Evolutionary conservation across 257 asterid genomes (phyloP).

Genomic region (Penstemon newberryi): DNA sequence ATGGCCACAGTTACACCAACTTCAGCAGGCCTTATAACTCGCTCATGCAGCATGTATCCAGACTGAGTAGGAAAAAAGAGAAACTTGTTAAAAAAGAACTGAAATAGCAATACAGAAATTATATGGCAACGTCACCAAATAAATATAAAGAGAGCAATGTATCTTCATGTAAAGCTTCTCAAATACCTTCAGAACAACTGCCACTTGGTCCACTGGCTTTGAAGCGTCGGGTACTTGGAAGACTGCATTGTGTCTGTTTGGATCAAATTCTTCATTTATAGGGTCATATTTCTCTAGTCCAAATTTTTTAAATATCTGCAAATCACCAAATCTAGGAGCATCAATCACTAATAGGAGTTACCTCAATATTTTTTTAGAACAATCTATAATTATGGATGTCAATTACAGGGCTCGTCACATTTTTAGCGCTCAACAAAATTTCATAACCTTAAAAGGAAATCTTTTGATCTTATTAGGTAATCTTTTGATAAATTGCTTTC

Average conservation of each 20-base stretch:
- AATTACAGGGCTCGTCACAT: constrained; percentile 13
- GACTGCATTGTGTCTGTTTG: constrained; percentile 88
- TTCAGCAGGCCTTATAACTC: constrained; percentile 82
- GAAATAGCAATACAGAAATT: background rate
- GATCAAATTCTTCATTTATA: constrained; percentile 76
- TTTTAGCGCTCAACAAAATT: background rate
- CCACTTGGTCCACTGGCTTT: constrained; percentile 72
- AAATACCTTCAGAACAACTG: constrained; percentile 83
- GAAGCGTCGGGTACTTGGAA: constrained; percentile 94
- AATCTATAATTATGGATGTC: constrained; percentile 8
- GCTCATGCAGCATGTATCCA: constrained; percentile 74
- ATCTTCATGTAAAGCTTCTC: constrained; percentile 20
- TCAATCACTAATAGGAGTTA: background rate
- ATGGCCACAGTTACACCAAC: constrained; percentile 69
- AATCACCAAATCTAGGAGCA: constrained; percentile 26
- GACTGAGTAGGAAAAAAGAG: constrained; percentile 39
- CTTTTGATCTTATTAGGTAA: background rate
- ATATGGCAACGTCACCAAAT: constrained; percentile 38
- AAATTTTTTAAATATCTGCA: constrained; percentile 77
- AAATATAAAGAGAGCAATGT: constrained; percentile 9
- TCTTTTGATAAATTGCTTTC: background rate
- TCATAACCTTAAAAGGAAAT: background rate
- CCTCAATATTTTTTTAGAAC: constrained; percentile 2
- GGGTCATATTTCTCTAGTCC: constrained; percentile 78
- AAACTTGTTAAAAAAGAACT: background rate